Evolutionary conservation across 208 protist species (phyloP), one percentile per base, ranked within the genome.

Genomic region (Trypanosoma theileri): DNA sequence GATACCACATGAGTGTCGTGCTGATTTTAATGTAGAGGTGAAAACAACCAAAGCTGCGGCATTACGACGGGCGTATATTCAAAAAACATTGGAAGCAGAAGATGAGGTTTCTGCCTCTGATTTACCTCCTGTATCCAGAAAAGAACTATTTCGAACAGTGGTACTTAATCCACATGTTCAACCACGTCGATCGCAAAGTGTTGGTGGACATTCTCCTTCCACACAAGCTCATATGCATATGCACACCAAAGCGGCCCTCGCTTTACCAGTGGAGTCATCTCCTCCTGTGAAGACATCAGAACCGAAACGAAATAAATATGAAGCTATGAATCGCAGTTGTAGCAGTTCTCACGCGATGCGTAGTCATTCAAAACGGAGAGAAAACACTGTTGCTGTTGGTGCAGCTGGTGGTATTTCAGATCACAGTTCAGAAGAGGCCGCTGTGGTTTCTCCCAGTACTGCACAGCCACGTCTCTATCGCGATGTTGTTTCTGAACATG

Each of bases 1-100:
- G 50, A 92, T 93, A 62, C 90, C 90, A 44, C 80, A 85, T 69
- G 84, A 76, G 46, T 93, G 88, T 64, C 77, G 84, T 22, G 77
- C 84, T 0, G 82, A 92, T 66, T 77, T 88, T 11, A 59, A 79
- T 7, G 79, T 92, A 53, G 58, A 73, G 22, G 80, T 91, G 35
- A 81, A 75, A 53, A 80, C 68, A 19, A 96, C 83, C 7, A 78
- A 71, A 16, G 73, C 81, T 7, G 81, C 77, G n/a, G 59, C 59
- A 41, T 77, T 96, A 45, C 83, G 90, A 12, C 80, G 82, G 21
- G 81, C 76, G 13, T 69, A 77, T 64, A 67, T 79, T 52, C 55
- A 64, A 41, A 71, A 71, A 69, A 59, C 63, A 16, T 28, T 66
- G 4, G 19, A 57, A 12, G 41, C 35, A 55, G 54, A 58, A 40